These are phyloP conservation scores for Corynascus novoguineensis DNA, from an alignment of 495 filamentous ascomycete species.

Conservation along the genomic window DNA sequence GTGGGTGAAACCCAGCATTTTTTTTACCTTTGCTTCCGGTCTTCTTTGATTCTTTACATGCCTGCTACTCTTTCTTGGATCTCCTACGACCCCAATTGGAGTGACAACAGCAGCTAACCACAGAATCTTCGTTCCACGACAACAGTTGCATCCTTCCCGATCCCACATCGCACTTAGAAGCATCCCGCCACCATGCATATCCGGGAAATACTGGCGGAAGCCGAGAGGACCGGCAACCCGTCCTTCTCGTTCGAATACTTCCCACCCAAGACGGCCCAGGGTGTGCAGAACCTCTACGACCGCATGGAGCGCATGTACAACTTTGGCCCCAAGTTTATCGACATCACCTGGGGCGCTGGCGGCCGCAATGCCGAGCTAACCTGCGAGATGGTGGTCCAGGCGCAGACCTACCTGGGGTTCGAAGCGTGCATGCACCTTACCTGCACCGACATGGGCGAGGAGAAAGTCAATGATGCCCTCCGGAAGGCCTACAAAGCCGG, in stretches of 20 bases:
- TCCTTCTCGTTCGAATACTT: conserved; percentile 99
- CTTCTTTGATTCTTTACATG: too few relatives aligned
- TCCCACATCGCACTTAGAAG: background rate
- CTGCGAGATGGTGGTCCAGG: conserved; percentile 95
- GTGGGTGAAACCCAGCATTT: background rate
- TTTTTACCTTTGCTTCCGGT: conserved; percentile 3
- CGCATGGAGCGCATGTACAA: conserved; percentile 98
- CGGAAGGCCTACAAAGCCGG: conserved; percentile 87
- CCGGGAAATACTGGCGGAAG: conserved; percentile 82
- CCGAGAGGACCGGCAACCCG: conserved; percentile 64
- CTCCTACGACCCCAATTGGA: too few relatives aligned
- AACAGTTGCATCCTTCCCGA: background rate
- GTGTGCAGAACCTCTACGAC: conserved; percentile 99
- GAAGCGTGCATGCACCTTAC: conserved; percentile 99
- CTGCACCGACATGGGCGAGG: conserved; percentile 93
- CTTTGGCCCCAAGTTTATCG: conserved; percentile 90
- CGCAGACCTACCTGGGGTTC: conserved; percentile 91
- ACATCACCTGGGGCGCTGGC: conserved; percentile 98
- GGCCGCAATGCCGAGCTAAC: conserved; percentile 86
- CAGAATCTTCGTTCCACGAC: background rate
- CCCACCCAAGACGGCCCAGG: conserved; percentile 97
- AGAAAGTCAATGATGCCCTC: conserved; percentile 84
- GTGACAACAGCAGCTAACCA: conserved; percentile 4
- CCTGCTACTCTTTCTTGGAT: too few relatives aligned
- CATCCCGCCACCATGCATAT: conserved; percentile 61